Base-by-base conservation (phyloP, 805 yeast species). In the Cyberlindnera japonica region DNA sequence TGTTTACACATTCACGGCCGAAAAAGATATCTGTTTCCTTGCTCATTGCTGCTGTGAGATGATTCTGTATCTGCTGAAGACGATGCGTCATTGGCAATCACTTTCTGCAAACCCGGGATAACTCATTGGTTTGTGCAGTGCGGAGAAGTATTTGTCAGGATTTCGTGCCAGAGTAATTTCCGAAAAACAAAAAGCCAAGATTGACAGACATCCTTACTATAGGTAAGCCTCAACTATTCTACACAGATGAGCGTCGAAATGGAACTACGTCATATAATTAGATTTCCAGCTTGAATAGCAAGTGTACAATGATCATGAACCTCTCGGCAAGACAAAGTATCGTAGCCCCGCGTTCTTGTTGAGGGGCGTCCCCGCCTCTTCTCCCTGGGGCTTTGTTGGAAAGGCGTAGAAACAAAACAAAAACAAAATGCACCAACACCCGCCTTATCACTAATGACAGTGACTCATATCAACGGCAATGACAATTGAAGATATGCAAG, bases 1-100 rank as follows among this genome's bases (percentile, higher is more conserved):
- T 57, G 55, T 79, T 79, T 35, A 79, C 64, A 18, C 67, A 71
- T 45, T 75, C 78, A 18, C 64, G 62, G 4, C 80, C 81, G 50
- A 73, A 78, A 51, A 49, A 57, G 34, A 54, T 50, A 27, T 28
- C 15, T 3, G 19, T 12, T 12, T 39, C 31, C 14, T 19, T 15
- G 16, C 27, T 14, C 20, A 16, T 38, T 4, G 20, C 34, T 12
- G 37, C 18, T 21, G 35, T 4, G n/a, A 40, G 33, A 23, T 39
- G 43, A 11, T 29, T 23, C 18, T 21, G 18, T 16, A 38, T 38
- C 23, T 38, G 42, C 7, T 22, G 16, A 2, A 38, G 34, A 19
- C 42, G 42, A 28, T 14, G 32, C 21, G 33, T 27, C 23, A 32
- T 20, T 32, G 36, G 22, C 10, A 9, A 16, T n/a, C n/a, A n/a